Evolutionary conservation across 2,329 filamentous ascomycete genomes (phyloP), one percentile per base, ranked within the genome.

Genomic region (Colletotrichum trifolii): DNA sequence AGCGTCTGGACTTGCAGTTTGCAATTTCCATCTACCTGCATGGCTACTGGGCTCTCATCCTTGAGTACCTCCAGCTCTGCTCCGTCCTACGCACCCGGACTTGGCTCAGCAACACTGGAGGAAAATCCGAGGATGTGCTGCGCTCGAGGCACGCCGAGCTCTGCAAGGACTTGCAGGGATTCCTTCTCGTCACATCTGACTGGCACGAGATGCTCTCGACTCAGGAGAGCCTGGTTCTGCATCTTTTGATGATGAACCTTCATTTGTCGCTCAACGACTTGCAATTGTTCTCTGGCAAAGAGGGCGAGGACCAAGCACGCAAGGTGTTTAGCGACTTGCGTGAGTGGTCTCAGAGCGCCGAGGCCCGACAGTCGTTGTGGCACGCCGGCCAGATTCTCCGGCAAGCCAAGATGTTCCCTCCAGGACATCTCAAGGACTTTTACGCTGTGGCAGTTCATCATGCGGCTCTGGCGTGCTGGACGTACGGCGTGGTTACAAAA

Each of bases 391-490:
- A 91, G 73, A 82, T 91, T 2, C 73, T 92, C 6, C 83, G 87
- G 8, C 83, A 85, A 45, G 89, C 88, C 2, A 85, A 83, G 70
- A 66, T 77, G 52, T 84, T 89, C 52, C 82, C 86, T 0, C 73
- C 78, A 2, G 81, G 83, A 0, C 80, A 84, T 10, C 74, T 92
- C 4, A 85, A 87, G 47, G 87, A 90, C 67, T 92, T 92, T 72
- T 86, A 87, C 67, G 89, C 89, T 0, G 85, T 92, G 7, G 87
- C 86, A 0, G 83, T 92, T 0, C 91, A 92, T 71, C 90, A 92
- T 72, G 89, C 88, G 4, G 83, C 85, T 11, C 78, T 93, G 5
- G 86, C 87, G 0, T 78, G 93, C 45, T 93, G 91, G 91, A 85
- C 85, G 0, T 91, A 90, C 69, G 88, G 89, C 1, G 85, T 92